Conservation (phyloP, 768 basidiomycete species). For the Phanerodontia chrysosporium region DNA sequence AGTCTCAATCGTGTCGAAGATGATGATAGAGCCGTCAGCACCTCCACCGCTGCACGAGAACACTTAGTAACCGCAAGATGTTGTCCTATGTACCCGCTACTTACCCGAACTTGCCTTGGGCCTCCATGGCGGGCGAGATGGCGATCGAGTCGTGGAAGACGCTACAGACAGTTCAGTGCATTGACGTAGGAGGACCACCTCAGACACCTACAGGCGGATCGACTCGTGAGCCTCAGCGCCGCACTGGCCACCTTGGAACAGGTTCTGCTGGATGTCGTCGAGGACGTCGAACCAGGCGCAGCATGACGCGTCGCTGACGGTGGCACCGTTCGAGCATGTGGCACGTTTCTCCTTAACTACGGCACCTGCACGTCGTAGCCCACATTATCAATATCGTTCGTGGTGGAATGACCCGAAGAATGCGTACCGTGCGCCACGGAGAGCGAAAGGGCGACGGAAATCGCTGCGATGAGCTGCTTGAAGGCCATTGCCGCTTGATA, state of each 20-base stretch:
- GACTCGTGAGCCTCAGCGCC: conserved; percentile 28
- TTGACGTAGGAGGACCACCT: neutral
- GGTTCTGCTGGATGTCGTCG: conserved; percentile 27
- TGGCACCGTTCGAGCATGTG: conserved; percentile 30
- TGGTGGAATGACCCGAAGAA: neutral
- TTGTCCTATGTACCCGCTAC: neutral
- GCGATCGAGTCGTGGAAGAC: conserved; percentile 24
- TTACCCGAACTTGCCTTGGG: conserved; percentile 17
- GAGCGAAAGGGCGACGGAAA: conserved; percentile 3
- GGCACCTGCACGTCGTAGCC: conserved; percentile 11
- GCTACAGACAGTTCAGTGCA: neutral
- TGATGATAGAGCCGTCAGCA: conserved; percentile 46
- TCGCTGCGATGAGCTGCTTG: conserved; percentile 4
- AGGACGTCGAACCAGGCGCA: conserved; percentile 29
- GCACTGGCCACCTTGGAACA: conserved; percentile 27
- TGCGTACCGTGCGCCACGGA: neutral
- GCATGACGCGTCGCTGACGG: conserved; percentile 27
- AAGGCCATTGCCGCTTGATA: conserved; percentile 3
- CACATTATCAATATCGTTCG: neutral
- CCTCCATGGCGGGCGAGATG: conserved; percentile 10
- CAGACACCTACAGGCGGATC: conserved; percentile 16
- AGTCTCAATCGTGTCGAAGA: conserved; percentile 40
- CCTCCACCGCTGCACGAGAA: conserved; percentile 22
- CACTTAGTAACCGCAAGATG: neutral
- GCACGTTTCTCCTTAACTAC: conserved; percentile 15